Base-by-base conservation (phyloP, 345 rosid species). In the Gossypium arboreum region DNA sequence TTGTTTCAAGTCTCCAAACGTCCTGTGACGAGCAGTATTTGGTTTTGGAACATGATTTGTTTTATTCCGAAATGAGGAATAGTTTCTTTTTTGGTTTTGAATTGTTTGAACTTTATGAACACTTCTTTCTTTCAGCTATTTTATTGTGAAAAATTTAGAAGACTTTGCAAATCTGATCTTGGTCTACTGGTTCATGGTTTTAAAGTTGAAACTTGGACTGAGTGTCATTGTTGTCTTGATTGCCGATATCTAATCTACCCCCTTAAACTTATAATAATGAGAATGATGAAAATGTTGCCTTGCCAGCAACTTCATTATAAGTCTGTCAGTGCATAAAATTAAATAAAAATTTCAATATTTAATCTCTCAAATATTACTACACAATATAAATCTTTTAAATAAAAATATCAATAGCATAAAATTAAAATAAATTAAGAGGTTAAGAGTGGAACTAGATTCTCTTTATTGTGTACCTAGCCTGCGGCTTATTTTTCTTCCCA, bases 41-140 rank as follows among this genome's bases (percentile, higher is more conserved):
- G 97, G 98, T 74, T 95, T 92, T 84, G 98, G 91, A 75, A 79
- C 88, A 12, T 90, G 86, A 87, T 76, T 62, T 73, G 39, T 44
- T 52, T 52, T 45, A 39, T 22, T 66, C 56, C 57, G 2, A 12
- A 72, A 52, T 3, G 11, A 44, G 24, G 8, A 58, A 41, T 55
- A 7, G 27, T 59, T 24, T 55, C 10, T 6, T 58, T 55, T 57
- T 22, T 15, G 39, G 34, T 59, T 24, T 48, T 6, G 17, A 61
- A 61, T 34, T 62, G 29, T 25, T 62, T 2, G 76, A 29, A 51
- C 34, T 27, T 61, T 48, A n/a, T n/a, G 18, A n/a, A 45, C 5
- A 17, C 12, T 11, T 4, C 7, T 61, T 27, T 60, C 47, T 61
- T 45, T 61, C 10, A 8, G 70, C 22, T 20, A 20, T 20, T 6